Conservation (phyloP, 2,329 filamentous ascomycete species). For the Hymenoscyphus albidus region DNA sequence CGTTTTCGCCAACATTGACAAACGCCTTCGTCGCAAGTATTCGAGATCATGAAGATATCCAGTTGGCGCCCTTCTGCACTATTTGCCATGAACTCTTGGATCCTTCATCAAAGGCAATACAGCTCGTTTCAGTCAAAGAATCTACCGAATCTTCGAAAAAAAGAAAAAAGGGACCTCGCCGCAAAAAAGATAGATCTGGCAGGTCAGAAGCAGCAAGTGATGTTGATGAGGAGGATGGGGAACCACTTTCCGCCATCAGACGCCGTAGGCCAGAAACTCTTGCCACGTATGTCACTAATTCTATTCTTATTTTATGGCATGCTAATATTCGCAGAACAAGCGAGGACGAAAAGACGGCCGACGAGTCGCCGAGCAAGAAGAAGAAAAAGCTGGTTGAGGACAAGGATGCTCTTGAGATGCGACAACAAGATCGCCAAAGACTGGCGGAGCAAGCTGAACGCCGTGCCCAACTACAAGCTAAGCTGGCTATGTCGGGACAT, state of each 20-base stretch:
- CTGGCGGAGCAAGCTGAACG: slow-evolving; percentile 52
- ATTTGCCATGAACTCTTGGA: neutral
- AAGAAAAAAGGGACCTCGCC: neutral
- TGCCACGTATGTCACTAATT: slow-evolving; percentile 16
- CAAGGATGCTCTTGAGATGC: slow-evolving; percentile 43
- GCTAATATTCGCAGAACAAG: slow-evolving; percentile 7
- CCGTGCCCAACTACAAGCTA: slow-evolving; percentile 43
- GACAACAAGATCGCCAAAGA: slow-evolving; percentile 53
- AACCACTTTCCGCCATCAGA: slow-evolving; percentile 40
- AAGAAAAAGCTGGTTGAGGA: slow-evolving; percentile 45
- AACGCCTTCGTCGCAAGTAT: slow-evolving; percentile 23
- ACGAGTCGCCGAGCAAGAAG: slow-evolving; percentile 23
- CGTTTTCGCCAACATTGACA: slow-evolving; percentile 8
- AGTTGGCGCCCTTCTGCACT: neutral
- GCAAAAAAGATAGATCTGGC: neutral
- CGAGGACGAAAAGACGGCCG: slow-evolving; percentile 10
- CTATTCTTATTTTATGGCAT: neutral
- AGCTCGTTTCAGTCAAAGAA: neutral
- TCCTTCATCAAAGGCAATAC: neutral
- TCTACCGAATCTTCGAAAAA: neutral
- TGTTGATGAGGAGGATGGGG: slow-evolving; percentile 27
- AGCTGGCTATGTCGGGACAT: slow-evolving; percentile 42
- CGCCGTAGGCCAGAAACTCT: slow-evolving; percentile 27
- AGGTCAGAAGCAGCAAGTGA: neutral
- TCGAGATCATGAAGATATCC: neutral